Evolutionary conservation across 129 eudicot species (phyloP).

Genomic region (Flaveria brownii): DNA sequence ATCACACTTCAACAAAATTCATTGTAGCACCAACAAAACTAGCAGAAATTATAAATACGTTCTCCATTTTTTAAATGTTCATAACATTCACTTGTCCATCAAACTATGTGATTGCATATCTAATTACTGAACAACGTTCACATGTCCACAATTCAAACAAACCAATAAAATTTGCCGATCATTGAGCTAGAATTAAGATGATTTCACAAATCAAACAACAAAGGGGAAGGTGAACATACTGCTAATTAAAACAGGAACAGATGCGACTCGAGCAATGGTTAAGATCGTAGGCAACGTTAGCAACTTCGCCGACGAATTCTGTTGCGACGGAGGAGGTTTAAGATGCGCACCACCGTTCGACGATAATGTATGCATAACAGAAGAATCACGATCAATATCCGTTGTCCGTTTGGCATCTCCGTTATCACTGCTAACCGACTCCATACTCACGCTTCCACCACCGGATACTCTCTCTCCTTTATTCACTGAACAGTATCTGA

Average conservation of each 20-base stretch:
- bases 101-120: no score
- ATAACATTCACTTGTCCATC: no score
- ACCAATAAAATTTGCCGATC: not conserved
- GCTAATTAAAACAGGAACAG: slow-evolving; percentile 73
- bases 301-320: slow-evolving; percentile 45
- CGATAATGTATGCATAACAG: slow-evolving; percentile 29
- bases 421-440: slow-evolving; percentile 29
- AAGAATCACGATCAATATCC: slow-evolving; percentile 7
- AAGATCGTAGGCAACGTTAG: slow-evolving; percentile 89
- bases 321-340: slow-evolving; percentile 34
- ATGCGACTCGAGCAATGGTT: slow-evolving; percentile 88
- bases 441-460: slow-evolving; percentile 34
- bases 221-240: slow-evolving; percentile 46
- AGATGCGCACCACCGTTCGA: slow-evolving; percentile 28
- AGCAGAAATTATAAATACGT: not conserved
- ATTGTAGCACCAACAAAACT: not conserved
- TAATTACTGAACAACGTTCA: not conserved
- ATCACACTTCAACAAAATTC: slow-evolving; percentile 1
- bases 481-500: slow-evolving; percentile 27
- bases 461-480: slow-evolving; percentile 23
- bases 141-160: slow-evolving; percentile 7
- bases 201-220: slow-evolving; percentile 2
- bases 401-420: slow-evolving; percentile 28
- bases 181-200: not conserved
- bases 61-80: not conserved